Conservation (phyloP, 768 basidiomycete genomes). For the Daedalea quercina region DNA sequence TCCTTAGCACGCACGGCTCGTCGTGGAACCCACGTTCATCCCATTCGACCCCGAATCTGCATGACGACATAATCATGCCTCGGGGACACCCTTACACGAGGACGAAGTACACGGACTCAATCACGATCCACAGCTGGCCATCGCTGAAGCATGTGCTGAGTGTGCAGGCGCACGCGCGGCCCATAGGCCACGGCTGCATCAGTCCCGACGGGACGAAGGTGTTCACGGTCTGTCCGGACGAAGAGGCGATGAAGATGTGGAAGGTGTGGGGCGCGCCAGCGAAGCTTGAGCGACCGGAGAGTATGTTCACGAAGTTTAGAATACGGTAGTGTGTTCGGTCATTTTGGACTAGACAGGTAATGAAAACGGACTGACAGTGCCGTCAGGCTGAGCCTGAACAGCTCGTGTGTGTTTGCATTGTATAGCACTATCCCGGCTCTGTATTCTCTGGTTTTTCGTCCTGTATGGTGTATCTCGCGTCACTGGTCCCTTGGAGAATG, state of each 20-base stretch:
- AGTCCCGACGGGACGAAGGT: constrained; percentile 55
- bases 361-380: not conserved
- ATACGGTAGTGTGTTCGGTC: constrained; percentile 29
- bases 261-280: constrained; percentile 43
- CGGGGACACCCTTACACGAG: constrained; percentile 15
- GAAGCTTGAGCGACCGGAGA: constrained; percentile 28
- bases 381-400: not conserved
- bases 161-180: constrained; percentile 46
- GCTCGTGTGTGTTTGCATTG: not conserved
- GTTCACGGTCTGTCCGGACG: constrained; percentile 57
- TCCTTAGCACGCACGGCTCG: constrained; percentile 54
- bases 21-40: constrained; percentile 27
- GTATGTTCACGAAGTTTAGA: constrained; percentile 39
- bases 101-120: constrained; percentile 31
- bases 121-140: constrained; percentile 49
- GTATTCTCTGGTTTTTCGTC: not conserved
- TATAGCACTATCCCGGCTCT: not conserved
- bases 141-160: constrained; percentile 44
- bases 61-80: not conserved
- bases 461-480: too few species aligned
- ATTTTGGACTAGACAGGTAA: not conserved
- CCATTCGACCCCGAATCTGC: constrained; percentile 7
- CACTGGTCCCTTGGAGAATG: too few species aligned
- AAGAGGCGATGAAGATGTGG: constrained; percentile 71
- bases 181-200: constrained; percentile 55